A percentile compares a stretch with the other conserved stretches of the same genome.
Conservation (phyloP, 2,329 filamentous ascomycete species). For the Ascocoryne sarcoides region DNA sequence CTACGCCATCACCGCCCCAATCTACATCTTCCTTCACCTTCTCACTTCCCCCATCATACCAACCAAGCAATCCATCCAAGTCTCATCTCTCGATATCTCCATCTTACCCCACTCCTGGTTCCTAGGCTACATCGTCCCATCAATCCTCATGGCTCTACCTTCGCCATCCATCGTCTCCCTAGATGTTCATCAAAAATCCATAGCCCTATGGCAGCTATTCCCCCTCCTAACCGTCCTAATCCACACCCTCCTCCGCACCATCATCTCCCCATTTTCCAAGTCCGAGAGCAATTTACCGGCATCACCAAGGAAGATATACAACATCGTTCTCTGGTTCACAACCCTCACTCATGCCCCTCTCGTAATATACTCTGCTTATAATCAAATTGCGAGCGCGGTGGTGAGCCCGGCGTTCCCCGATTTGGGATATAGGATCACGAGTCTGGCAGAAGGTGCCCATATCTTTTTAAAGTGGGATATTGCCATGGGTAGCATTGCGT, state of each 20-base stretch:
- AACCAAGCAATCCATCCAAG: constrained; percentile 19
- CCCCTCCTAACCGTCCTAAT: constrained; percentile 33
- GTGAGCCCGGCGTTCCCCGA: too few species aligned
- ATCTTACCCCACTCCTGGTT: constrained; percentile 34
- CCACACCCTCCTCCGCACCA: constrained; percentile 32
- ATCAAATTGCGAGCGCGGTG: too few species aligned
- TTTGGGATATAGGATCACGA: too few species aligned
- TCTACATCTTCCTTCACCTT: constrained; percentile 36
- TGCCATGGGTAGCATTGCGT: constrained; percentile 33
- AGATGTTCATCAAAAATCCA: constrained; percentile 37
- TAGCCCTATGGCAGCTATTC: constrained; percentile 43
- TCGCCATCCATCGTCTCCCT: constrained; percentile 31
- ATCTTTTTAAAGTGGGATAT: constrained; percentile 42
- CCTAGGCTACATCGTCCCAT: constrained; percentile 37
- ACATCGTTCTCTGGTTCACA: neutral
- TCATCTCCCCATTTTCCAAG: constrained; percentile 32
- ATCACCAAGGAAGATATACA: neutral
- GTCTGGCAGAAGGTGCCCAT: constrained; percentile 33
- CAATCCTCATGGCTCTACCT: constrained; percentile 35
- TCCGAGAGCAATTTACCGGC: neutral
- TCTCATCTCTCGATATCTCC: constrained; percentile 19
- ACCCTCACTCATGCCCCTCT: constrained; percentile 15
- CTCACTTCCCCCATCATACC: constrained; percentile 33
- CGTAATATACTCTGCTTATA: too few species aligned
- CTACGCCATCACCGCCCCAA: constrained; percentile 36